These are phyloP conservation scores for Alnus glutinosa DNA, from an alignment of 306 rosid genomes.

Conservation along the genomic window DNA sequence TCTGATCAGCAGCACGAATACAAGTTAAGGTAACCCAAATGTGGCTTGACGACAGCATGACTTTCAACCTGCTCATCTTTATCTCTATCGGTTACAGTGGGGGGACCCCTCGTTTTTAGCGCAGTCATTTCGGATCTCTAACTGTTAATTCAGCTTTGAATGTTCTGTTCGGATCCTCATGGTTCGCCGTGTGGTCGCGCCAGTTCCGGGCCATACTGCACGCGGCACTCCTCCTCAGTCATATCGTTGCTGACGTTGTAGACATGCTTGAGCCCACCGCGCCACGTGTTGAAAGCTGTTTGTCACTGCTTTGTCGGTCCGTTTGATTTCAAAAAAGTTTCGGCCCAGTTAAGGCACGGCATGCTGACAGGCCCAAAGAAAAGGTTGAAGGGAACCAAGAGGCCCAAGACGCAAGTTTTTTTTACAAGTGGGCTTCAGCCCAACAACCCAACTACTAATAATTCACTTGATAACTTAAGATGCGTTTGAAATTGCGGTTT, in stretches of 20 bases:
- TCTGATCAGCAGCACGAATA: neutral
- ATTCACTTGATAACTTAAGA: no score
- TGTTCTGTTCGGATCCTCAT: neutral
- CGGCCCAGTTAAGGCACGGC: neutral
- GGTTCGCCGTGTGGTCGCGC: neutral
- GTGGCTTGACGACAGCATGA: neutral
- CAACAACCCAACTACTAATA: no score
- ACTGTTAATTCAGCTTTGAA: constrained; percentile 11
- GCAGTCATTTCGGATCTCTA: constrained; percentile 36
- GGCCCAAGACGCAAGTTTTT: no score
- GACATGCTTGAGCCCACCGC: neutral
- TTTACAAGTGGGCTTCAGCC: no score
- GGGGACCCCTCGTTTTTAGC: constrained; percentile 5
- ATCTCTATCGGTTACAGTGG: neutral
- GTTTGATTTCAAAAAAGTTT: neutral
- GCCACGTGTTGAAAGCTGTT: neutral
- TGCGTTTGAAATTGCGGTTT: no score
- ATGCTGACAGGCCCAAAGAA: neutral
- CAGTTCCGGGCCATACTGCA: neutral
- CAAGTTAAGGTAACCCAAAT: neutral
- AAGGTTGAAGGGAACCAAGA: neutral
- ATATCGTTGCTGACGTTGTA: neutral
- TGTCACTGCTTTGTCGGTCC: neutral
- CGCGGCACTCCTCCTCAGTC: neutral
- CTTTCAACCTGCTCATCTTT: neutral